A percentile compares a stretch with the other conserved stretches of the same genome.
Conservation (phyloP, 2,329 filamentous ascomycete genomes). For the Sordariomycetes sp. region DNA sequence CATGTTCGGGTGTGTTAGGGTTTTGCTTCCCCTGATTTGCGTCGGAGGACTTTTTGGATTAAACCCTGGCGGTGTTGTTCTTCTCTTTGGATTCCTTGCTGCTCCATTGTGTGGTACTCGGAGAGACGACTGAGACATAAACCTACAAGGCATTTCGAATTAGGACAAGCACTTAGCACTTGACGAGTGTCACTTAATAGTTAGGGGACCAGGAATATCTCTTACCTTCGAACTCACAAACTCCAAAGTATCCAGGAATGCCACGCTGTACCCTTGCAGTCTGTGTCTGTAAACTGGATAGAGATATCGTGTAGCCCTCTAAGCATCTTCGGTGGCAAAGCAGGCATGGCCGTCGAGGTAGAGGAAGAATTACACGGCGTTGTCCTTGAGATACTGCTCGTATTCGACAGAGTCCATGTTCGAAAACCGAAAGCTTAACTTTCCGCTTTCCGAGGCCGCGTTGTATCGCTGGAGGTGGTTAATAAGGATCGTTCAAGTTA, state of each 20-base stretch:
- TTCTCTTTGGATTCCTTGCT: no score
- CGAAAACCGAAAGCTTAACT: conserved; percentile 28
- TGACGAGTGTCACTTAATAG: no score
- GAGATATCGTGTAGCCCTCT: not conserved
- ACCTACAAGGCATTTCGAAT: not conserved
- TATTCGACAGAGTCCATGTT: conserved; percentile 39
- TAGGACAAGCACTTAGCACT: no score
- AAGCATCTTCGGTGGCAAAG: conserved; percentile 22
- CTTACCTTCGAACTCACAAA: conserved; percentile 56
- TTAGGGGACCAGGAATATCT: no score
- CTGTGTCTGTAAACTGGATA: conserved; percentile 37
- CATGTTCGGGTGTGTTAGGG: no score
- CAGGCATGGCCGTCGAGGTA: conserved; percentile 48
- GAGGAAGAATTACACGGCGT: conserved; percentile 56
- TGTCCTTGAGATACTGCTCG: conserved; percentile 37
- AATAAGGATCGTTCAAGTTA: conserved; percentile 53
- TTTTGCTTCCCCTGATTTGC: no score
- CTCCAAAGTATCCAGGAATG: conserved; percentile 52
- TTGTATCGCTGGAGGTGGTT: conserved; percentile 39
- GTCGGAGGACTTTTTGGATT: no score
- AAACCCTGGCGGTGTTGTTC: no score
- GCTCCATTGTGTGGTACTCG: no score
- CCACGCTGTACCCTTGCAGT: conserved; percentile 45
- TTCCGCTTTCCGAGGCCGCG: not conserved
- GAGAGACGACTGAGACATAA: no score